A percentile compares a stretch with the other conserved stretches of the same genome.
Conservation (phyloP, 1,139 yeast species). For the Wickerhamomyces sp. region DNA sequence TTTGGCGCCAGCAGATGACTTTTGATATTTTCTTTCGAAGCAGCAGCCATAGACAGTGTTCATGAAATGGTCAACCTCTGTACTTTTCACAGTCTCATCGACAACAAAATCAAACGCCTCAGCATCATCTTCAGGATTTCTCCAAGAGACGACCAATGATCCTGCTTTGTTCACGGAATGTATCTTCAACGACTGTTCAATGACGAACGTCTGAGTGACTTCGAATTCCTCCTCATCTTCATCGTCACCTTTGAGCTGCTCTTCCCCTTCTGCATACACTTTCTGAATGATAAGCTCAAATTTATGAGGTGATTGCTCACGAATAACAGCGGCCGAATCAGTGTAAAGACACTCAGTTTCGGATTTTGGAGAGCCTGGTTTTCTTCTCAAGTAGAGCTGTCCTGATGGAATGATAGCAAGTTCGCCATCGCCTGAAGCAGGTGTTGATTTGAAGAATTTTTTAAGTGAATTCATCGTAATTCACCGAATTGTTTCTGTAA, state of each 20-base stretch:
- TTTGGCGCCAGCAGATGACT: constrained; percentile 43
- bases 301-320: constrained; percentile 61
- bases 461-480: constrained; percentile 68
- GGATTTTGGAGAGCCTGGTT: constrained; percentile 80
- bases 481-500: no score
- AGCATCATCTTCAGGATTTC: constrained; percentile 74
- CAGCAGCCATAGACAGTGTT: constrained; percentile 60
- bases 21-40: constrained; percentile 69
- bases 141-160: constrained; percentile 65
- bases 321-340: constrained; percentile 72
- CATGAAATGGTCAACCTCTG: constrained; percentile 63
- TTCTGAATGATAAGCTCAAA: constrained; percentile 71
- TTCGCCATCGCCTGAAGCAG: constrained; percentile 46
- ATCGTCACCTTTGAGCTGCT: constrained; percentile 48
- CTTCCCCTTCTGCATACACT: constrained; percentile 65
- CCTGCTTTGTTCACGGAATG: constrained; percentile 40
- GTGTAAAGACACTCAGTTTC: constrained; percentile 78
- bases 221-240: constrained; percentile 50
- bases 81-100: constrained; percentile 51
- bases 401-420: constrained; percentile 75
- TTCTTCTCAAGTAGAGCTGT: constrained; percentile 65
- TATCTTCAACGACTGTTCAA: constrained; percentile 56
- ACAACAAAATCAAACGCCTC: constrained; percentile 80
- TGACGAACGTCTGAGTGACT: constrained; percentile 46
- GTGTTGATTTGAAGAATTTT: constrained; percentile 56